Conservation (phyloP, 768 basidiomycete genomes). For the Mycena amicta region DNA sequence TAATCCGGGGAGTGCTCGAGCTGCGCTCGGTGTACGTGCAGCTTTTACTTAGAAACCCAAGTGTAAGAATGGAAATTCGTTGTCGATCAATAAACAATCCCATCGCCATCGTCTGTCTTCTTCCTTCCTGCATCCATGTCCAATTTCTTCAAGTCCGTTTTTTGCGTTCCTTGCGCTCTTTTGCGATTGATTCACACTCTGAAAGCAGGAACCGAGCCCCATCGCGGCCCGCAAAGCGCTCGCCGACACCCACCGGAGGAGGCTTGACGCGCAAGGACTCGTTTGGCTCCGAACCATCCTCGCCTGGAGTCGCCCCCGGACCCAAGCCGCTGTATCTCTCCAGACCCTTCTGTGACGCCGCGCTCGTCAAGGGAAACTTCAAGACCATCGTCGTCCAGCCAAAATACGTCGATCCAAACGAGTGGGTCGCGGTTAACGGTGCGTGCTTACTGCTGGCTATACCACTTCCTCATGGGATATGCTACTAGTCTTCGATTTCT, state of each 20-base stretch:
- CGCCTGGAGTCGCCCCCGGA: constrained; percentile 33
- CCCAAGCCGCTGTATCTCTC: constrained; percentile 84
- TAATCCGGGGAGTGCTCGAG: constrained; percentile 7
- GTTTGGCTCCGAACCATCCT: constrained; percentile 41
- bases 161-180: not conserved
- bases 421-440: constrained; percentile 97
- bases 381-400: constrained; percentile 97
- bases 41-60: not conserved
- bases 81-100: not conserved
- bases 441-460: not conserved
- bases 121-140: constrained; percentile 9
- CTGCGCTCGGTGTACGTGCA: constrained; percentile 14
- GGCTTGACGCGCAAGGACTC: constrained; percentile 32
- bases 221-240: constrained; percentile 39
- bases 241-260: constrained; percentile 37
- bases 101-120: not conserved
- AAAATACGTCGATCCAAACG: constrained; percentile 93
- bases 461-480: not conserved
- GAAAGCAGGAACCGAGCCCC: constrained; percentile 22
- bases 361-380: constrained; percentile 96
- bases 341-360: constrained; percentile 92
- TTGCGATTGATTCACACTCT: not conserved
- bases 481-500: constrained; percentile 88
- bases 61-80: no score
- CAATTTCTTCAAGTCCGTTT: constrained; percentile 21